Evolutionary conservation across 768 basidiomycete genomes (phyloP), one percentile per base, ranked within the genome.

Genomic region (Floccularia luteovirens): DNA sequence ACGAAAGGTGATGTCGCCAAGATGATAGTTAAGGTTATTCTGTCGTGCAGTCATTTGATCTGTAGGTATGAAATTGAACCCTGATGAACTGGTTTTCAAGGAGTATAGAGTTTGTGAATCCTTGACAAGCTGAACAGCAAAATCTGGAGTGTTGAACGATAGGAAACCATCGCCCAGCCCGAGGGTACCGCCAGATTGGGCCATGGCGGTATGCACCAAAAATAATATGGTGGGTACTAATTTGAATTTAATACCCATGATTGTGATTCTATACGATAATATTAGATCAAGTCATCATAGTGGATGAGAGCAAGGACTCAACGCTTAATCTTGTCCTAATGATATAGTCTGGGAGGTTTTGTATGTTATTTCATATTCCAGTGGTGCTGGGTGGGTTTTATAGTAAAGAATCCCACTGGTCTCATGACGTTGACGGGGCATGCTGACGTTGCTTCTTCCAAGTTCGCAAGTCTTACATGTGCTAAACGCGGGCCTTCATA

Each of bases 61-160:
- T 0, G 63, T 50, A 4, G 75, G 72, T 14, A 75, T 66, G 43
- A 75, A 77, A 47, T 77, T 62, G 49, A 76, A 75, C 2, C 51
- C 55, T 2, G 62, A 57, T 5, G 50, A 51, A n/a, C 43, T 48
- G 22, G 53, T 58, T 21, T 36, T 45, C 38, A 76, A 51, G n/a
- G 74, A 75, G 50, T 72, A 75, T 4, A 74, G 53, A 0, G 72
- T 74, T 52, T 77, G 75, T 1, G 74, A 75, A 46, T 76, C 74
- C 47, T 72, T 74, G 33, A 76, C 70, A 13, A 75, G 58, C 41
- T 69, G 65, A 12, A 72, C 47, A 8, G 60, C 45, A 52, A 77
- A 73, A 5, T 50, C 48, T 1, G 73, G 57, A 2, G 71, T 69
- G 28, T 62, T 64, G 55, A 74, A 69, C 12, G 65, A 59, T 25